Conservation (phyloP, 2,329 filamentous ascomycete genomes). For the Curvularia sp. region DNA sequence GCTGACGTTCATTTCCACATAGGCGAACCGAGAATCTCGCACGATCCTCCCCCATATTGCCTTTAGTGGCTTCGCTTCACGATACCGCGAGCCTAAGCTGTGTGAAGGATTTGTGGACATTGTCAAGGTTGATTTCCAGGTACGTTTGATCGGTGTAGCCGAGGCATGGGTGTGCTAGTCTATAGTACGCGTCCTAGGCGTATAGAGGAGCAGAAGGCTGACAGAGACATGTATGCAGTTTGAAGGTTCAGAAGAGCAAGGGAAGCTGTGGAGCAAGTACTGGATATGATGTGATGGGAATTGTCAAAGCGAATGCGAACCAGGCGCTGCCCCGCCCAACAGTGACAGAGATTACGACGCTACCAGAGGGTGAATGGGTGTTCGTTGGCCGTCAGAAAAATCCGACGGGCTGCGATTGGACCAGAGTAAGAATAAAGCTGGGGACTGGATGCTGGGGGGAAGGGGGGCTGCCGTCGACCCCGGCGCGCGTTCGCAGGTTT, state of each 20-base stretch:
- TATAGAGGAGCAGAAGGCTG: constrained; percentile 24
- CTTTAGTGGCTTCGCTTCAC: constrained; percentile 75
- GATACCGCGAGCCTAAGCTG: constrained; percentile 74
- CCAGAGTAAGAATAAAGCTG: background rate
- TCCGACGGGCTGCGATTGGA: constrained; percentile 16
- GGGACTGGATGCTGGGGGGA: background rate
- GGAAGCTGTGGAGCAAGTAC: constrained; percentile 75
- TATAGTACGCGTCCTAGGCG: background rate
- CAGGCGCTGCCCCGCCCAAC: background rate
- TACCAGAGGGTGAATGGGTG: constrained; percentile 5
- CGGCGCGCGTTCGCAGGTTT: constrained; percentile 30
- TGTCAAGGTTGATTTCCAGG: constrained; percentile 74
- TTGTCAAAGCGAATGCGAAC: constrained; percentile 7
- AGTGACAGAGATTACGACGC: constrained; percentile 24
- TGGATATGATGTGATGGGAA: constrained; percentile 65
- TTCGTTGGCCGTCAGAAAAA: constrained; percentile 2
- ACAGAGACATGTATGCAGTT: constrained; percentile 57
- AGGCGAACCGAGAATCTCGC: constrained; percentile 85
- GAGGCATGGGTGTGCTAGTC: constrained; percentile 5
- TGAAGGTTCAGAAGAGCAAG: constrained; percentile 71
- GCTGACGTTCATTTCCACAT: constrained; percentile 26
- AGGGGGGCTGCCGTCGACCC: constrained; percentile 19
- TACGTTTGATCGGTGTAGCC: constrained; percentile 45
- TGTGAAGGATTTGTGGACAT: constrained; percentile 88
- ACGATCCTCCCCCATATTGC: constrained; percentile 77